Evolutionary conservation across 352 stramenopile genomes (phyloP).

Genomic region (Pythium brassicae): DNA sequence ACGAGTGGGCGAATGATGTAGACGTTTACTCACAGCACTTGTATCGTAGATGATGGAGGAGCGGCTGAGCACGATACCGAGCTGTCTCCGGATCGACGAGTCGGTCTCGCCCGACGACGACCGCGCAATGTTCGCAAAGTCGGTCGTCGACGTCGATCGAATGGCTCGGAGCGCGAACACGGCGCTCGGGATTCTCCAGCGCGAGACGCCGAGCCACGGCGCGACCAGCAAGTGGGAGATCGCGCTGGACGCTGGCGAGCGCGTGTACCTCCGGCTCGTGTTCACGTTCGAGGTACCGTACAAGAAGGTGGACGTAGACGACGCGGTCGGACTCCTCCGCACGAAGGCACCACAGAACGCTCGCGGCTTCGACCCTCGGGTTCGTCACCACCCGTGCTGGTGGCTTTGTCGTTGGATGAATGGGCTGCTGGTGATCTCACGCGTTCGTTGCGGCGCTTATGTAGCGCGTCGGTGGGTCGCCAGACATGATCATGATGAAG

Average conservation of each 20-base stretch:
- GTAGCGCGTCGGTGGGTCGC: background rate
- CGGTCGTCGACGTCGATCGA: background rate
- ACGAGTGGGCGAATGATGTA: too few species aligned
- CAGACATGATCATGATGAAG: background rate
- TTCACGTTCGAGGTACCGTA: constrained; percentile 1
- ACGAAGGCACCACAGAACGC: background rate
- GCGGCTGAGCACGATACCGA: background rate
- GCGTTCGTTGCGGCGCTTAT: too few species aligned
- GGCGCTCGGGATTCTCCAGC: background rate
- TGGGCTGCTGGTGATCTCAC: background rate
- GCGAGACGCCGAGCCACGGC: background rate
- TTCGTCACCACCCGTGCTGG: background rate
- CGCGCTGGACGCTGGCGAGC: background rate
- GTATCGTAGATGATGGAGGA: background rate
- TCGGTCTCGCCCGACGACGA: background rate
- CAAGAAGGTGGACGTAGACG: background rate
- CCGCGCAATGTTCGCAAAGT: background rate
- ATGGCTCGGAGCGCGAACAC: background rate
- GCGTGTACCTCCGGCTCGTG: background rate
- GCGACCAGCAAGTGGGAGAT: background rate
- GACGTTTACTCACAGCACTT: background rate
- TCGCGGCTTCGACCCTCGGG: background rate
- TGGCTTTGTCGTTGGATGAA: background rate
- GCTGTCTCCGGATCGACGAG: background rate
- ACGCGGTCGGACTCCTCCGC: background rate